Conservation (phyloP, 768 basidiomycete genomes). For the Amanita pallidorosea region DNA sequence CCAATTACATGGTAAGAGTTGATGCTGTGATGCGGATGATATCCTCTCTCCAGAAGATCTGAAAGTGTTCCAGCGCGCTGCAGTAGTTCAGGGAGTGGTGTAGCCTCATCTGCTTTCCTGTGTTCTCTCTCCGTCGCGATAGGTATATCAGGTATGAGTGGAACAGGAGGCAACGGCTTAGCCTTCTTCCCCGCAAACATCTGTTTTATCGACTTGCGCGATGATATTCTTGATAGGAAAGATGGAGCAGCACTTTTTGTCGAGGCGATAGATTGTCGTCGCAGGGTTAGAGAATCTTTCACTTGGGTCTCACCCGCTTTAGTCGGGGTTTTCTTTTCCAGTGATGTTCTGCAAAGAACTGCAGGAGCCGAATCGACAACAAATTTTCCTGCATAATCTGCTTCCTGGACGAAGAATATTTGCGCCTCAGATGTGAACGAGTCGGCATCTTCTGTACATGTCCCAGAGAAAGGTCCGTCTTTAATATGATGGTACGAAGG, state of each 20-base stretch:
- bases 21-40: constrained; percentile 39
- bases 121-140: constrained; percentile 29
- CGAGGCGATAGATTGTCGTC: constrained; percentile 34
- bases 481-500: constrained; percentile 23
- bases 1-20: constrained; percentile 15
- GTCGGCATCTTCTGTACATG: neutral
- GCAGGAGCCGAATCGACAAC: neutral
- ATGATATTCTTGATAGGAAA: constrained; percentile 38
- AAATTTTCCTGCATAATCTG: neutral
- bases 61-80: constrained; percentile 38
- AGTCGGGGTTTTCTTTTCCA: neutral
- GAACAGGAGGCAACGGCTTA: constrained; percentile 54
- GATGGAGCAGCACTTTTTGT: constrained; percentile 37
- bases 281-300: neutral
- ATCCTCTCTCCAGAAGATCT: constrained; percentile 41
- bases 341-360: neutral
- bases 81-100: constrained; percentile 42
- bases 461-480: constrained; percentile 11
- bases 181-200: constrained; percentile 29
- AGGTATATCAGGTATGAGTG: constrained; percentile 35
- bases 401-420: neutral
- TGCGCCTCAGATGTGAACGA: neutral
- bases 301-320: neutral
- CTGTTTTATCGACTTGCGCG: constrained; percentile 24
- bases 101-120: constrained; percentile 31